phyloP scores from a whole-genome alignment of 2,329 filamentous ascomycete genomes.

The Alternaria novae-zelandiae region DNA sequence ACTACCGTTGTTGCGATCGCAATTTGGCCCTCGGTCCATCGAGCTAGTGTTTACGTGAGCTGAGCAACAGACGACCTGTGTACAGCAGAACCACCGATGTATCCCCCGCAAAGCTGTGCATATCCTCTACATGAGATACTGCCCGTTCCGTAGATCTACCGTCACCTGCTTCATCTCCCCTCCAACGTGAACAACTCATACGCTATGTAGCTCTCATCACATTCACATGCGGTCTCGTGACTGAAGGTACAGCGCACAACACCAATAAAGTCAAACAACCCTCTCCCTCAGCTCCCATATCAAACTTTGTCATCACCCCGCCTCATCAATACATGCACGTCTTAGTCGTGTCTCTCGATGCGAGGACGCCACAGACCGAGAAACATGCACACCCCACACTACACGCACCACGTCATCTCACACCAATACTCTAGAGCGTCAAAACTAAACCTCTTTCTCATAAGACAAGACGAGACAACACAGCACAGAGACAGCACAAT shows the following conservation, averaged over 20 bases:
- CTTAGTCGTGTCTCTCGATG: not conserved
- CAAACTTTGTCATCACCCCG: not conserved
- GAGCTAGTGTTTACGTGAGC: constrained; percentile 2
- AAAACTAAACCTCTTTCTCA: not conserved
- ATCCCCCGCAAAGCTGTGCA: not conserved
- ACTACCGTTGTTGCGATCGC: not conserved
- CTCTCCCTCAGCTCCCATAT: not conserved
- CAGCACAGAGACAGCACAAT: not conserved
- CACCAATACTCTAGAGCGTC: not conserved
- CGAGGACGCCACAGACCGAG: not conserved
- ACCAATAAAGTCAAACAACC: not conserved
- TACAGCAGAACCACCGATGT: not conserved
- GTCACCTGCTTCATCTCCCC: not conserved
- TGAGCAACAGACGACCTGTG: not conserved
- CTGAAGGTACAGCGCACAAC: not conserved
- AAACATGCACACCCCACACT: not conserved
- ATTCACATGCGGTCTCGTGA: not conserved
- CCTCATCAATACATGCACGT: not conserved
- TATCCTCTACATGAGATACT: not conserved
- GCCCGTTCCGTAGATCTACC: not conserved
- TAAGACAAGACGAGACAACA: not conserved
- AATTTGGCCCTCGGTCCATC: not conserved
- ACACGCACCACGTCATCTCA: not conserved
- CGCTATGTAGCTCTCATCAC: not conserved
- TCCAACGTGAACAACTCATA: not conserved